Evolutionary conservation across 2,329 filamentous ascomycete species (phyloP).

Genomic region (Cladosporium sp.): DNA sequence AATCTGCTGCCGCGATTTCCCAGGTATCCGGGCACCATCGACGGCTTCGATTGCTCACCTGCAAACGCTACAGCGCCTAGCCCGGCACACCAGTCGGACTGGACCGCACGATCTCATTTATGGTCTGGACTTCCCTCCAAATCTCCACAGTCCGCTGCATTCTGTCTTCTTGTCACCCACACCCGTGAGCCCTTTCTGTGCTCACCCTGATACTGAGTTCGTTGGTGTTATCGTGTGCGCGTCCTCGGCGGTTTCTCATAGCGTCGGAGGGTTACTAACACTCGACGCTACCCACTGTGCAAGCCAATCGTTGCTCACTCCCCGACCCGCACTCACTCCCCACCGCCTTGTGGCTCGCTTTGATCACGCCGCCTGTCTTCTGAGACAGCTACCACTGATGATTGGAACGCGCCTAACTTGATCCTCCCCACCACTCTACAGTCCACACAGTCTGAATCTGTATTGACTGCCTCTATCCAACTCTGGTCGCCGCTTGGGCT

Average conservation of each 20-base stretch:
- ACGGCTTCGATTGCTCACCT: neutral
- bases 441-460: too few relatives aligned
- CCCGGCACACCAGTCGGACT: slow-evolving; percentile 2
- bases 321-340: neutral
- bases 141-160: neutral
- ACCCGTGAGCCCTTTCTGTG: too few relatives aligned
- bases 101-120: slow-evolving; percentile 3
- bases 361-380: neutral
- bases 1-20: neutral
- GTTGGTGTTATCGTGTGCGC: too few relatives aligned
- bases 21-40: neutral
- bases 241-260: neutral
- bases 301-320: neutral
- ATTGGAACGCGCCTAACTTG: too few relatives aligned
- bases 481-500: too few relatives aligned
- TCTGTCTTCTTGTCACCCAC: neutral
- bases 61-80: neutral
- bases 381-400: neutral
- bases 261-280: neutral
- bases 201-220: too few relatives aligned
- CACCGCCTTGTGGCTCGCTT: neutral
- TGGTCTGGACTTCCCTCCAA: slow-evolving; percentile 1
- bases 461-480: too few relatives aligned
- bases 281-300: slow-evolving; percentile 1
- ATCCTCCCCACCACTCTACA: too few relatives aligned